Base-by-base conservation (phyloP, 1,284 basidiomycete species). In the Trichosporon sp. region DNA sequence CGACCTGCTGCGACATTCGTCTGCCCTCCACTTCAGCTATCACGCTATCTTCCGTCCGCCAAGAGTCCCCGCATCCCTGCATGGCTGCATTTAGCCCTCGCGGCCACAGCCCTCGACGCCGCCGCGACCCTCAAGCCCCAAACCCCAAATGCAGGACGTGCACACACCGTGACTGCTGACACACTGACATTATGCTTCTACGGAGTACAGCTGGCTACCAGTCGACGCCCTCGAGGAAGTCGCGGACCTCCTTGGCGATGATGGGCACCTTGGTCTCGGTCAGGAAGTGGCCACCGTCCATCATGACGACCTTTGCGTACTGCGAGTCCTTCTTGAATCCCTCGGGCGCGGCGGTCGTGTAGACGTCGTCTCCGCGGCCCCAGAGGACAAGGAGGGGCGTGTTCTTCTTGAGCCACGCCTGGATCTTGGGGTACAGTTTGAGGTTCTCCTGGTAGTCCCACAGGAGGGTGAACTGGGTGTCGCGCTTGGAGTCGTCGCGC, bases 281-380 rank as follows among this genome's bases (percentile, higher is more conserved):
- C 31, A 84, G 77, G 71, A 87, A 87, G 75, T 87, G 86, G 0
- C 86, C 85, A 7, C 81, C 84, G 66, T 87, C 84, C 31, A 87
- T 73, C 23, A 86, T 75, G 56, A 80, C 71, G 15, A 87, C 79
- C 70, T 83, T 76, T 1, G 83, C 83, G 11, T 86, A 74, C 35
- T 78, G 77, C 34, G 84, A 70, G 64, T 85, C 84, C 23, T 72
- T 77, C 73, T 81, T 84, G 79, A 78, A 87, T 31, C 85, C 85
- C 72, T 85, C 80, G 0, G 85, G 86, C 2, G 86, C 86, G 0
- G 82, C 69, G 5, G 82, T 79, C n/a, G 84, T 69, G 78, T 87
- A 87, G 67, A 85, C 79, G 5, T 68, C 63, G 72, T 88, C 86
- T 65, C 85, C 81, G 73, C 80, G 83, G 7, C 86, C 86, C 87